Evolutionary conservation across 2,329 filamentous ascomycete genomes (phyloP), one percentile per base, ranked within the genome.

Genomic region (Bisporella sp.): DNA sequence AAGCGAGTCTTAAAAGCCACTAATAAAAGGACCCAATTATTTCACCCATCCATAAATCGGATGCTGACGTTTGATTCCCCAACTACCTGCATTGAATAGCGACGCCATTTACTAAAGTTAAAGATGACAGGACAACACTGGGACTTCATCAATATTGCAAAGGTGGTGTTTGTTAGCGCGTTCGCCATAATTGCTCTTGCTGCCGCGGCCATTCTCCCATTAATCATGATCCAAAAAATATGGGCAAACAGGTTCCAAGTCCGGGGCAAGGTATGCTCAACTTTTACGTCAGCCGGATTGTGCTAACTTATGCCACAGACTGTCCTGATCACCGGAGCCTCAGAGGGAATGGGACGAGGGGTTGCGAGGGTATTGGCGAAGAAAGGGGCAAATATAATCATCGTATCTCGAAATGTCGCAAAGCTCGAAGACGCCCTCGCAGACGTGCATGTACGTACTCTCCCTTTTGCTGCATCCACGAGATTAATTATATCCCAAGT

Each of bases 281-380:
- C 11, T 51, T 21, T 39, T 32, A 3, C 43, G 21, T 49, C 33
- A 45, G 21, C n/a, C 47, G 37, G 46, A 48, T 47, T 31, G 33
- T 49, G 47, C 30, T 9, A 40, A 45, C 30, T 8, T 51, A 59
- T 29, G 61, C 53, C 48, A 7, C 59, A 96, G 90, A 96, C 91
- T 2, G 77, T 95, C 47, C 74, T 97, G 49, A 74, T 99, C 47
- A 99, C 93, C 0, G 93, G 93, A 44, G 90, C 85, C 32, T 96
- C 93, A 0, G 88, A 96, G 64, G 93, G 93, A 51, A 89, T 96
- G 85, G 93, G 93, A 53, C 82, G 84, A 59, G 81, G 82, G 47
- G 80, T 84, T 21, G 90, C 85, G 5, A 76, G 81, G 47, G 77
- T 90, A 58, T 80, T 99, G 42, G 79, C 92, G 3, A 73, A 78